Percentiles rank a stretch among this genome's conserved stretches.
phyloP scores from a whole-genome alignment of 1,284 basidiomycete species.

The Neonothopanus nambi region DNA sequence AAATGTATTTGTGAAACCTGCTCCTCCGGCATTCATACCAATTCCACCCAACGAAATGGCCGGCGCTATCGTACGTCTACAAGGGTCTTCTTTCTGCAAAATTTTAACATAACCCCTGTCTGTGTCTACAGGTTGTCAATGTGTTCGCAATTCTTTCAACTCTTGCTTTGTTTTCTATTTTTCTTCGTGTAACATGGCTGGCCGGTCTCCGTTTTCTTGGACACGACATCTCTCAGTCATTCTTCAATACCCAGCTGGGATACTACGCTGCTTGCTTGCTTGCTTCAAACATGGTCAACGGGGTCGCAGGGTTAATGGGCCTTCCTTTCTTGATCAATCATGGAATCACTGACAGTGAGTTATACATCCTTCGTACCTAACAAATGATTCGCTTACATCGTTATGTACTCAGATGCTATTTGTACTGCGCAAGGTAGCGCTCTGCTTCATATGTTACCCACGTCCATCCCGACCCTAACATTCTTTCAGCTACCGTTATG shows the following conservation, averaged over 20 bases:
- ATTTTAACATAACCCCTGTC: neutral
- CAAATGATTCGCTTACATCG: neutral
- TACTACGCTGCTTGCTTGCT: slow-evolving; percentile 65
- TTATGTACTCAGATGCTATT: slow-evolving; percentile 30
- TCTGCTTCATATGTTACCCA: neutral
- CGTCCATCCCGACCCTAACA: neutral
- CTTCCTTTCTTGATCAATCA: slow-evolving; percentile 43
- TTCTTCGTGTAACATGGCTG: slow-evolving; percentile 44
- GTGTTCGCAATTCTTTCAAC: slow-evolving; percentile 55
- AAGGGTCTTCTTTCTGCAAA: neutral
- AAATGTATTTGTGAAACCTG: neutral
- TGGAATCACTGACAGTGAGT: slow-evolving; percentile 52
- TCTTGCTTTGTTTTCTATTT: slow-evolving; percentile 48
- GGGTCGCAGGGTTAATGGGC: slow-evolving; percentile 52
- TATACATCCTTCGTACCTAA: slow-evolving; percentile 3
- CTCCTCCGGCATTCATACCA: slow-evolving; percentile 24
- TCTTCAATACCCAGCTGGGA: slow-evolving; percentile 72
- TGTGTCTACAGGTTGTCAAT: slow-evolving; percentile 43
- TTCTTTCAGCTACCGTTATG: slow-evolving; percentile 47
- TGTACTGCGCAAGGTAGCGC: slow-evolving; percentile 61
- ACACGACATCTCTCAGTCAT: slow-evolving; percentile 36
- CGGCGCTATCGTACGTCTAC: slow-evolving; percentile 45
- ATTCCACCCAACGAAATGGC: slow-evolving; percentile 32
- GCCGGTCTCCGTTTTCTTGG: slow-evolving; percentile 32
- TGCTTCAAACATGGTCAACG: slow-evolving; percentile 54